Evolutionary conservation across 2,329 filamentous ascomycete species (phyloP).

Genomic region (Chaetomium sp.): DNA sequence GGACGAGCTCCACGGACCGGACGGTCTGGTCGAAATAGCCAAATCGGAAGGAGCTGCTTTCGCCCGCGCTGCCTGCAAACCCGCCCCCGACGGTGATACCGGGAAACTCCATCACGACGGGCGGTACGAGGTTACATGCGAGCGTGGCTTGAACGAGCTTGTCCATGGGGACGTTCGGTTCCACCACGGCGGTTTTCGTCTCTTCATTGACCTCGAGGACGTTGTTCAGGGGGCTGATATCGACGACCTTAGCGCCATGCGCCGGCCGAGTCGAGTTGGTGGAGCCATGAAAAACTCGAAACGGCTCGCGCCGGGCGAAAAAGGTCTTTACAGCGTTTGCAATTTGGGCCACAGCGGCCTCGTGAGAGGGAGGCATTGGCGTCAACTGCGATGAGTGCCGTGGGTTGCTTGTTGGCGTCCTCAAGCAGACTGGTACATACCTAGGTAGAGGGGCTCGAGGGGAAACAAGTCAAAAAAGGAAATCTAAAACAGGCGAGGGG

Average conservation of each 20-base stretch:
- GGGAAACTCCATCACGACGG: slow-evolving; percentile 69
- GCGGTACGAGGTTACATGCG: slow-evolving; percentile 56
- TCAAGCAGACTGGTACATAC: too few relatives aligned
- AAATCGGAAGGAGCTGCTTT: slow-evolving; percentile 63
- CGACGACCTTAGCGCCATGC: slow-evolving; percentile 52
- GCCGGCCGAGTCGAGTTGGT: slow-evolving; percentile 67
- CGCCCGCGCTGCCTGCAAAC: slow-evolving; percentile 51
- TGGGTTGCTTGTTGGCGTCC: too few relatives aligned
- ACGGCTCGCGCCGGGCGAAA: slow-evolving; percentile 38
- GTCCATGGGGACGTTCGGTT: slow-evolving; percentile 72
- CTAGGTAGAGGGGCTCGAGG: too few relatives aligned
- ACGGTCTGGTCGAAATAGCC: slow-evolving; percentile 60
- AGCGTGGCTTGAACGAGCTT: slow-evolving; percentile 58
- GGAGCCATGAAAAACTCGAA: slow-evolving; percentile 68
- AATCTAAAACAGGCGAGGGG: too few relatives aligned
- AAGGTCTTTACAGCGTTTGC: slow-evolving; percentile 28
- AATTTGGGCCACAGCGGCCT: too few relatives aligned
- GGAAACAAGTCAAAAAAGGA: too few relatives aligned
- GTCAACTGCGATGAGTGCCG: too few relatives aligned
- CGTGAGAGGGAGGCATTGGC: too few relatives aligned
- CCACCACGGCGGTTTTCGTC: slow-evolving; percentile 50
- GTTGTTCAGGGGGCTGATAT: slow-evolving; percentile 58
- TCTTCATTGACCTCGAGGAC: slow-evolving; percentile 54
- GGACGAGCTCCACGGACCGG: slow-evolving; percentile 57
- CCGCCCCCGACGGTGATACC: slow-evolving; percentile 66